A percentile compares a stretch with the other conserved stretches of the same genome.
phyloP scores from a whole-genome alignment of 2,329 filamentous ascomycete species.

The Shiraia bambusicola region DNA sequence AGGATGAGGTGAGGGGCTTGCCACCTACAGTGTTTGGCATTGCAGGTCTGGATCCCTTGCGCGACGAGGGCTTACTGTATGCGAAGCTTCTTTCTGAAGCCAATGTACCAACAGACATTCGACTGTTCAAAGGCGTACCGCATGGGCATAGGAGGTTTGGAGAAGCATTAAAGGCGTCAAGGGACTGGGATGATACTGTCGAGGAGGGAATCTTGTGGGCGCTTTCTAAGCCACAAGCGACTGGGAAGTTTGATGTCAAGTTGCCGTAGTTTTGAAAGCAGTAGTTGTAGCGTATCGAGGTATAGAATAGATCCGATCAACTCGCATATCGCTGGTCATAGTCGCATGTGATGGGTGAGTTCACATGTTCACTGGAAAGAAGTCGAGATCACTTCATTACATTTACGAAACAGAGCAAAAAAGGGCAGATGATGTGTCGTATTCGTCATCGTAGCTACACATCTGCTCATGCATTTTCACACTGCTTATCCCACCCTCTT shows the following conservation, averaged over 20 bases:
- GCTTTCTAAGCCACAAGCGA: slow-evolving; percentile 38
- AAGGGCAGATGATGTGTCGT: too few relatives aligned
- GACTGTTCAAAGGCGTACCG: slow-evolving; percentile 56
- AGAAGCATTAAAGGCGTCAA: slow-evolving; percentile 43
- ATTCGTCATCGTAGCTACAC: too few relatives aligned
- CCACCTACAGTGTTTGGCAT: slow-evolving; percentile 53
- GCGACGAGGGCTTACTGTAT: slow-evolving; percentile 54
- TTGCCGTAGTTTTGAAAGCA: slow-evolving; percentile 9
- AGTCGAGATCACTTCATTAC: too few relatives aligned
- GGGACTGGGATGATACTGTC: slow-evolving; percentile 49
- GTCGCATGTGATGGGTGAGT: too few relatives aligned
- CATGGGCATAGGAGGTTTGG: slow-evolving; percentile 55
- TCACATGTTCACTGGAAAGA: too few relatives aligned
- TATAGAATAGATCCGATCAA: too few relatives aligned
- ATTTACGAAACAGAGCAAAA: too few relatives aligned
- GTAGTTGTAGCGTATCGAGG: too few relatives aligned
- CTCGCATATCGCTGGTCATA: too few relatives aligned
- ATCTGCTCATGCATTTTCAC: too few relatives aligned
- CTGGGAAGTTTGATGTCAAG: slow-evolving; percentile 39
- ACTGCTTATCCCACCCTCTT: background rate
- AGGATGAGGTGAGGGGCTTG: slow-evolving; percentile 45
- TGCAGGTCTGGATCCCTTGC: slow-evolving; percentile 53
- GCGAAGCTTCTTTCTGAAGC: slow-evolving; percentile 46
- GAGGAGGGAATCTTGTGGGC: slow-evolving; percentile 50
- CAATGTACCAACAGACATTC: slow-evolving; percentile 53